Evolutionary conservation across 2,329 filamentous ascomycete species (phyloP).

Genomic region (Arthrinium phaeospermum): DNA sequence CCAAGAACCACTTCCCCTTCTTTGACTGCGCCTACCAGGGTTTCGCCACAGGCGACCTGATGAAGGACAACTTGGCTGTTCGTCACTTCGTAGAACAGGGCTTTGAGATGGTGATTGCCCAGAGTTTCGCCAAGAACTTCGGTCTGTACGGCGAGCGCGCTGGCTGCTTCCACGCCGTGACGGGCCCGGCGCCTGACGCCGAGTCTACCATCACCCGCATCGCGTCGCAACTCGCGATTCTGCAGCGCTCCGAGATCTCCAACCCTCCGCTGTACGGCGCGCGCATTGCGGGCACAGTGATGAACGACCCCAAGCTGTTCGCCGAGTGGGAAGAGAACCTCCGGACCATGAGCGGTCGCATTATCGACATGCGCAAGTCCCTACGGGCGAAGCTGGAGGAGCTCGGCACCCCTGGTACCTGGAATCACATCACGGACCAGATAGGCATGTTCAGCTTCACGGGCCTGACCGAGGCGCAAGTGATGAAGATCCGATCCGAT

Average conservation of each 20-base stretch:
- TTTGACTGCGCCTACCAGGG: constrained; percentile 98
- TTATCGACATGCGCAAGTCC: constrained; percentile 86
- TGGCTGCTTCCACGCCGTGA: constrained; percentile 94
- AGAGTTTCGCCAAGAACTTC: constrained; percentile 98
- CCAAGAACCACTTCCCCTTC: constrained; percentile 92
- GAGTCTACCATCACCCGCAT: constrained; percentile 67
- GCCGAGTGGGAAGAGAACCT: constrained; percentile 93
- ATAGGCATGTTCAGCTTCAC: constrained; percentile 99
- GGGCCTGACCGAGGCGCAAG: constrained; percentile 76
- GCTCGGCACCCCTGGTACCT: constrained; percentile 83
- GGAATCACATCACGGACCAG: constrained; percentile 98
- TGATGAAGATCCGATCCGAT: constrained; percentile 70
- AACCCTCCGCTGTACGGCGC: constrained; percentile 96
- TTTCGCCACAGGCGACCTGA: constrained; percentile 90
- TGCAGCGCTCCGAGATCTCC: constrained; percentile 96
- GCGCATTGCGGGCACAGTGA: constrained; percentile 80
- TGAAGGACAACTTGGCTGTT: constrained; percentile 87
- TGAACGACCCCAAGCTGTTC: constrained; percentile 84
- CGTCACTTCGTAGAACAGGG: constrained; percentile 93
- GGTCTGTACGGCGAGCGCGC: constrained; percentile 96
- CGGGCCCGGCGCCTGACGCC: constrained; percentile 72
- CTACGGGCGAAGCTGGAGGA: constrained; percentile 82
- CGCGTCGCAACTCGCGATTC: constrained; percentile 86
- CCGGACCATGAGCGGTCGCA: constrained; percentile 91
- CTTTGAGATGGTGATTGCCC: constrained; percentile 85